Evolutionary conservation across 306 rosid species (phyloP).

Genomic region (Glycyrrhiza uralensis): DNA sequence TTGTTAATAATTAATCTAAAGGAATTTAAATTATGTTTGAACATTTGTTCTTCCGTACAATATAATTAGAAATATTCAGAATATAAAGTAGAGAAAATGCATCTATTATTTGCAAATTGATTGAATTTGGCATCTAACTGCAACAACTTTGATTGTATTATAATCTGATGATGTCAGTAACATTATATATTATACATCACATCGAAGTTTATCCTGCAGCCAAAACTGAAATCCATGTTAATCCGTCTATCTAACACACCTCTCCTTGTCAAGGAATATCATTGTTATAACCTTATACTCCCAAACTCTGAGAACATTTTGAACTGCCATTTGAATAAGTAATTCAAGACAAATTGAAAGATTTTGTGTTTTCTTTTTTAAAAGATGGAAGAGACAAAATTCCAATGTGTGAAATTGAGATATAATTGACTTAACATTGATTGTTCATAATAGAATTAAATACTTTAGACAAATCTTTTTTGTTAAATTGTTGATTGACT

Average conservation of each 20-base stretch:
- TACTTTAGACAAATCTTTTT: no score
- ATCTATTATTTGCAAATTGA: not conserved
- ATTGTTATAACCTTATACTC: not conserved
- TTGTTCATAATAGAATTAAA: no score
- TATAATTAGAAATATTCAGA: not conserved
- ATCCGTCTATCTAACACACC: not conserved
- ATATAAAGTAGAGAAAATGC: not conserved
- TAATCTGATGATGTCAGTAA: slow-evolving; percentile 4
- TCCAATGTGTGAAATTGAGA: not conserved
- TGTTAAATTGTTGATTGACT: no score
- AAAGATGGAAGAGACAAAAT: not conserved
- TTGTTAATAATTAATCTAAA: not conserved
- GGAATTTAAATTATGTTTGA: not conserved
- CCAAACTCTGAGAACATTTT: not conserved
- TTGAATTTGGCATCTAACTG: not conserved
- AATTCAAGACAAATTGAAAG: not conserved
- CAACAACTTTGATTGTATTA: not conserved
- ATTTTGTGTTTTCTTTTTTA: not conserved
- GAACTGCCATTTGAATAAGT: not conserved
- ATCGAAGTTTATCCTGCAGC: not conserved
- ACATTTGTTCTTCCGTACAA: not conserved
- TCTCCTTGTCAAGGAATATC: slow-evolving; percentile 17
- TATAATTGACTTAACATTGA: no score
- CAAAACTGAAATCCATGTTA: not conserved
- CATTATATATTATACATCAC: not conserved